phyloP scores from a whole-genome alignment of 371 early-diverging fungal genomes.

The Mucor lusitanicus region DNA sequence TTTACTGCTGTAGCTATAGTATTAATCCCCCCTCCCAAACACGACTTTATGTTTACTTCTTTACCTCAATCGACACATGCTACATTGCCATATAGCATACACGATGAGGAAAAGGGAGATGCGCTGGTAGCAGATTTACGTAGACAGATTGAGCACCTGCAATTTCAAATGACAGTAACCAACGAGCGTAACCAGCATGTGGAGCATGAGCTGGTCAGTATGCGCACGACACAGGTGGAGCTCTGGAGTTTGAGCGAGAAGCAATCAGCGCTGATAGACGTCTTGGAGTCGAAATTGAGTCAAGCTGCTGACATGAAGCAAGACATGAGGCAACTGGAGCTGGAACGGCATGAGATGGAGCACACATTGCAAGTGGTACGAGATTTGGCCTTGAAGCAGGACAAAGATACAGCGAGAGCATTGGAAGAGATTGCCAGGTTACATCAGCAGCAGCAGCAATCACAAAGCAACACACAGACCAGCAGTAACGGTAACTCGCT shows the following conservation, averaged over 20 bases:
- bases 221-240: background rate
- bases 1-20: too few species aligned
- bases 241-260: background rate
- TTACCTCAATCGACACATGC: conserved; percentile 12
- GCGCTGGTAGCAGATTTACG: conserved; percentile 9
- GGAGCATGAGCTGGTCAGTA: conserved; percentile 10
- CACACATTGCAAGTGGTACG: background rate
- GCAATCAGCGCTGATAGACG: background rate
- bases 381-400: background rate
- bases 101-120: conserved; percentile 2
- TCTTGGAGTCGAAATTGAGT: background rate
- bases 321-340: background rate
- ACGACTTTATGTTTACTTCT: conserved; percentile 18
- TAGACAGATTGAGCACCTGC: conserved; percentile 20
- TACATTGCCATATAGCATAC: conserved; percentile 7
- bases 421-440: background rate
- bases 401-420: background rate
- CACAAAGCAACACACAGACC: background rate
- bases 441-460: background rate
- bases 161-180: conserved; percentile 21
- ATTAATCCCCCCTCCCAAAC: too few species aligned
- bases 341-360: background rate
- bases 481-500: background rate
- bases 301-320: background rate
- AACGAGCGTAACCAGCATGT: conserved; percentile 12